Evolutionary conservation across 768 basidiomycete genomes (phyloP), one percentile per base, ranked within the genome.

Genomic region (Tricholomella constricta): DNA sequence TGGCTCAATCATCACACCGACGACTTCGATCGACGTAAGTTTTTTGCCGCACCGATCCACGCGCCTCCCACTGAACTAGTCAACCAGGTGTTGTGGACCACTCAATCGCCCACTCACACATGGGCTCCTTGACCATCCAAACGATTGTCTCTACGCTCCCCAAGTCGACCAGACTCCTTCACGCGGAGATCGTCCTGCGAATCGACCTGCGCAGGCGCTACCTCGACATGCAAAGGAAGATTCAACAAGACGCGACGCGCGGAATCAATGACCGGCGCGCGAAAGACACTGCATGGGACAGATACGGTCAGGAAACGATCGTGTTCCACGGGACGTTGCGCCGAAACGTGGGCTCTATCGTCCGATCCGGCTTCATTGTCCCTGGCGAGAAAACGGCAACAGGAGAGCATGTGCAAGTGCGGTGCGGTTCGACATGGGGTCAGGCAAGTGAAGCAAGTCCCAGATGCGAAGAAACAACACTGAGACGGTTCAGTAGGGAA

Each of bases 341-440:
- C 12, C 42, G 32, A 12, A 52, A 56, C 25, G 51, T 52, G 2
- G 51, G 55, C 10, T 56, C 55, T 4, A 52, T 56, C 22, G 55
- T 56, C 17, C 34, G 37, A 35, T 47, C 45, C 29, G 55, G 55
- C 7, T 56, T 56, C 36, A 29, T 56, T 26, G 55, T 56, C 1
- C 55, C 49, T n/a, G 55, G 55, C 3, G 19, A 43, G 23, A 51
- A 48, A 31, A 51, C 55, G 8, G 31, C n/a, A 12, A 27, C 38
- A 14, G 55, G 55, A 5, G 38, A 45, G 36, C 9, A 5, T 9
- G 45, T 56, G 4, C 38, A 6, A 3, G 38, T 56, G 29, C 44
- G 55, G 15, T 51, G 55, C 34, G 55, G 55, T 2, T 40, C 49
- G 11, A 56, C 55, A 23, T 56, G 55, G 55, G 55, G 55, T 19